Conservation (phyloP, 495 filamentous ascomycete species). For the Penicillium fimorum region DNA sequence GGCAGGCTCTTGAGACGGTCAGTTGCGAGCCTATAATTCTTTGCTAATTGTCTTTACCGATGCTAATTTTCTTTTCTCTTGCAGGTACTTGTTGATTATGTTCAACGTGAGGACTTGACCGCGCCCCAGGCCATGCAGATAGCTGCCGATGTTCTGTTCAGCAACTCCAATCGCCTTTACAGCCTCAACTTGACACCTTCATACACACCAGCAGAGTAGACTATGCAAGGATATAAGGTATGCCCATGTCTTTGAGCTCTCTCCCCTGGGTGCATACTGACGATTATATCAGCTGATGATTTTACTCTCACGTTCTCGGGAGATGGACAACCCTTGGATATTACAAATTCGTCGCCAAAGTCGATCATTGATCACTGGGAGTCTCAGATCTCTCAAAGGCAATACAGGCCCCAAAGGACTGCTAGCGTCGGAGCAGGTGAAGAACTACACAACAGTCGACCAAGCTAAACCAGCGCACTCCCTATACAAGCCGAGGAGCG, state of each 20-base stretch:
- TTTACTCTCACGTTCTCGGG: background rate
- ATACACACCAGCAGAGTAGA: slow-evolving; percentile 16
- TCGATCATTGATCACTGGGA: background rate
- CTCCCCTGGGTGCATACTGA: background rate
- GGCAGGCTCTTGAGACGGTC: slow-evolving; percentile 69
- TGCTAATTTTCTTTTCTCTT: background rate
- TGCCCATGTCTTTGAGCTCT: slow-evolving; percentile 7
- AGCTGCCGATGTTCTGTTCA: slow-evolving; percentile 61
- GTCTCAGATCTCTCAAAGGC: background rate
- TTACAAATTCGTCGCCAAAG: background rate
- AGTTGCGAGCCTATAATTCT: background rate
- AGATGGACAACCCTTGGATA: background rate
- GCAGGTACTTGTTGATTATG: slow-evolving; percentile 62
- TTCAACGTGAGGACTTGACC: slow-evolving; percentile 55
- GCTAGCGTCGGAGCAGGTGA: background rate
- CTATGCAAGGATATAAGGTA: slow-evolving; percentile 18
- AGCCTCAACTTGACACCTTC: slow-evolving; percentile 35
- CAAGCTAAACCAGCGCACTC: background rate
- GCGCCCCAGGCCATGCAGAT: slow-evolving; percentile 58
- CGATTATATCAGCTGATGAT: background rate
- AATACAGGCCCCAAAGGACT: background rate
- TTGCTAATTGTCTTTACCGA: background rate
- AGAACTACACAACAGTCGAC: background rate
- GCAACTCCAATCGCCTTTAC: slow-evolving; percentile 70
- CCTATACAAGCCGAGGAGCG: background rate